These are phyloP conservation scores for Cyclostephanos invisitatus DNA, from an alignment of 108 stramenopile genomes.

Conservation along the genomic window DNA sequence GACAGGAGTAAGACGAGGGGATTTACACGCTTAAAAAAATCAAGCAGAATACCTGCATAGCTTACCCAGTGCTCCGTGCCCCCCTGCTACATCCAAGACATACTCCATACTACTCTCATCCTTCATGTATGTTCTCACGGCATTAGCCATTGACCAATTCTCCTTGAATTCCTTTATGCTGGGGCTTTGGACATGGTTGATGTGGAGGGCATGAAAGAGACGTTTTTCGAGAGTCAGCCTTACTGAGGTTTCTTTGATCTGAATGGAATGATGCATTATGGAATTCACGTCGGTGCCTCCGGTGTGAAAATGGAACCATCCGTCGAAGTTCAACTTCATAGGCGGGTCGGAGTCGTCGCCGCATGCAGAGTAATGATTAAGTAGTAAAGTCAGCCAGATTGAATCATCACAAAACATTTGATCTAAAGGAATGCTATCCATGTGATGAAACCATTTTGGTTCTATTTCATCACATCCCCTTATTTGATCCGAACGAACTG, in stretches of 20 bases:
- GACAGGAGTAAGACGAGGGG: neutral
- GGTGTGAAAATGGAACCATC: constrained; percentile 70
- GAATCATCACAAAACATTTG: constrained; percentile 89
- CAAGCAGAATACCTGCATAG: neutral
- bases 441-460: constrained; percentile 68
- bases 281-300: constrained; percentile 63
- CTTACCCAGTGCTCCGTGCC: constrained; percentile 69
- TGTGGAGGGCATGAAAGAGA: constrained; percentile 69
- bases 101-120: constrained; percentile 34
- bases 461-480: constrained; percentile 77
- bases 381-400: constrained; percentile 60
- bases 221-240: constrained; percentile 55
- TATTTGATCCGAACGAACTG: constrained; percentile 42
- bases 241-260: constrained; percentile 14
- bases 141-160: constrained; percentile 68
- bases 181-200: constrained; percentile 54
- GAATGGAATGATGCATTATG: constrained; percentile 66
- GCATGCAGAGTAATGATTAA: constrained; percentile 35
- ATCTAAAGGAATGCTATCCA: constrained; percentile 61
- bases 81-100: constrained; percentile 81
- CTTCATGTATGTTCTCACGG: constrained; percentile 48
- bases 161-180: constrained; percentile 80
- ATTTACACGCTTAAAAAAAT: neutral
- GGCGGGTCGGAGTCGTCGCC: neutral
- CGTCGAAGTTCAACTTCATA: constrained; percentile 51